phyloP scores from a whole-genome alignment of 768 basidiomycete genomes.

The Boletus rubescentipes region DNA sequence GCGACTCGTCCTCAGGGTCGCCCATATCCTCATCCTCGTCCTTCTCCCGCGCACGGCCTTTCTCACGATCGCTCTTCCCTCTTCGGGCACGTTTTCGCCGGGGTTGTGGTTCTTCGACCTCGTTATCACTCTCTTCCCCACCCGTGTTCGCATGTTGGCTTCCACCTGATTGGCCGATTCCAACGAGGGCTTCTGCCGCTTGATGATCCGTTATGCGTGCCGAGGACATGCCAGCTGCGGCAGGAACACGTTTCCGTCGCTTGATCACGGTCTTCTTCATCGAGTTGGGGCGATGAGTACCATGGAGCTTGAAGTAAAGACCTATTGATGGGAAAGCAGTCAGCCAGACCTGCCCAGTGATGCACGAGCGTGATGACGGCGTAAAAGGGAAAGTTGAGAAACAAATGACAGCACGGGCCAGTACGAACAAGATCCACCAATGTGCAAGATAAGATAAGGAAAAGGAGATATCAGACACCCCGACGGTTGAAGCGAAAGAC shows the following conservation, averaged over 20 bases:
- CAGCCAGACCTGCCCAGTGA: conserved; percentile 7
- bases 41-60: conserved; percentile 35
- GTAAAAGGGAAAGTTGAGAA: neutral
- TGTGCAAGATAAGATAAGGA: conserved; percentile 28
- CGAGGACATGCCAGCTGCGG: conserved; percentile 53
- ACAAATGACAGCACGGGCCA: neutral
- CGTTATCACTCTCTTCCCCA: conserved; percentile 43
- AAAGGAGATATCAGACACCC: conserved; percentile 11
- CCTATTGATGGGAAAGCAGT: conserved; percentile 48
- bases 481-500: conserved; percentile 19
- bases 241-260: conserved; percentile 94
- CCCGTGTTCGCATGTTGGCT: conserved; percentile 36
- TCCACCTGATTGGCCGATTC: conserved; percentile 60
- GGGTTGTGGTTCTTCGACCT: conserved; percentile 46
- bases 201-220: conserved; percentile 77
- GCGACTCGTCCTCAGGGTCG: conserved; percentile 37
- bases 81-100: conserved; percentile 58
- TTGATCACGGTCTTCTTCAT: conserved; percentile 99
- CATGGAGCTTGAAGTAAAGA: conserved; percentile 97
- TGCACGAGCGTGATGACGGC: neutral
- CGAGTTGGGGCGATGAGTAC: conserved; percentile 92
- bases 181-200: conserved; percentile 85
- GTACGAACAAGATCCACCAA: neutral
- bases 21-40: conserved; percentile 54
- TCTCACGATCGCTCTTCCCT: conserved; percentile 36